Evolutionary conservation across 257 asterid species (phyloP).

Genomic region (Nicotiana paniculata): DNA sequence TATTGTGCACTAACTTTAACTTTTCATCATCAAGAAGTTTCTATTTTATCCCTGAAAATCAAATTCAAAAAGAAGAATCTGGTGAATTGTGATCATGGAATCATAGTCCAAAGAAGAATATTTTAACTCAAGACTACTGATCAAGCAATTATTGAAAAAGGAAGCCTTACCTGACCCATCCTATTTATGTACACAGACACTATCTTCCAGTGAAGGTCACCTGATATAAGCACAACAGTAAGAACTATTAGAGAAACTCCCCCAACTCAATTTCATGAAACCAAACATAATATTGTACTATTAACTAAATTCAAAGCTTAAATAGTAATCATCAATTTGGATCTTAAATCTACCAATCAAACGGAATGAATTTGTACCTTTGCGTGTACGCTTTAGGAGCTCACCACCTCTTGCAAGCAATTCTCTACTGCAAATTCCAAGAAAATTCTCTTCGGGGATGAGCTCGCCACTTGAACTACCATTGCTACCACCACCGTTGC

Average conservation of each 20-base stretch:
- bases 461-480: conserved; percentile 82
- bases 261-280: neutral
- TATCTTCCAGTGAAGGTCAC: conserved; percentile 94
- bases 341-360: neutral
- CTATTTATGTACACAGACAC: conserved; percentile 83
- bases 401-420: conserved; percentile 87
- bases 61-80: neutral
- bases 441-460: conserved; percentile 81
- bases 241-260: neutral
- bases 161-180: conserved; percentile 67
- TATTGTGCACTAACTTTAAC: conserved; percentile 13
- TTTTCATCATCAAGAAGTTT: conserved; percentile 9
- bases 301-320: neutral
- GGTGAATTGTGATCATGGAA: neutral
- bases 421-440: conserved; percentile 82
- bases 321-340: neutral
- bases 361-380: conserved; percentile 31
- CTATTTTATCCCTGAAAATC: neutral
- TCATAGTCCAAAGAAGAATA: neutral
- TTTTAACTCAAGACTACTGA: neutral
- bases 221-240: conserved; percentile 37
- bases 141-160: conserved; percentile 9
- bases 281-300: neutral
- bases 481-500: conserved; percentile 40
- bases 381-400: conserved; percentile 81